Base-by-base conservation (phyloP, 345 rosid genomes). In the Stellera chamaejasme region DNA sequence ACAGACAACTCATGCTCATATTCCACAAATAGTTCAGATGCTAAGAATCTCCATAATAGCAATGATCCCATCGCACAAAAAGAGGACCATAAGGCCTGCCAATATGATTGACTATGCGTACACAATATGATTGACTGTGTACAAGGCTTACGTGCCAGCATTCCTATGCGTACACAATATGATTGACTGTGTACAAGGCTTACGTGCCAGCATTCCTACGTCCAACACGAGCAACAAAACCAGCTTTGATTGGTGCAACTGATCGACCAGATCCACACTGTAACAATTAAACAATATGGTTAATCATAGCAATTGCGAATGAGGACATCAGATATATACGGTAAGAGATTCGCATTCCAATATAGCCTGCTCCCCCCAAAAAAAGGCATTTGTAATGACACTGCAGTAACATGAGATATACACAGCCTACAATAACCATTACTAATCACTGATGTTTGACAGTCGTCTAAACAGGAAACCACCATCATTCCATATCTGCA, bases 221-320 rank as follows among this genome's bases (percentile, higher is more conserved):
- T 55, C 99, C 97, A 63, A 89, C 97, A 61, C 95, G 96, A n/a
- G 99, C 99, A 58, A 87, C 92, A 39, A 87, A 94, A 52, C 97
- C 97, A 67, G 90, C 85, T 75, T 87, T 87, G 68, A 90, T 90
- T 32, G 79, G 97, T 19, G 94, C 83, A 60, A 90, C 97, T 26
- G 97, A 90, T 61, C 96, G 73, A 58, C 90, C 94, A 43, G 97
- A 90, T 44, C 96, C 93, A 69, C 96, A 90, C 97, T 87, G 90
- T 73, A 75, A 4, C 2, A 15, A 47, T 2, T 9, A 46, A 55
- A 54, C 27, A 10, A 25, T 2, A 10, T 26, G 7, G 0, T 16
- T 43, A 5, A 1, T 32, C 39, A 41, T 0, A 43, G 1, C 7
- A 43, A 32, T 32, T 32, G 2, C 3, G 42, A 26, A 36, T 14